These are phyloP conservation scores for Clausena lansium DNA, from an alignment of 345 rosid genomes.

Conservation along the genomic window DNA sequence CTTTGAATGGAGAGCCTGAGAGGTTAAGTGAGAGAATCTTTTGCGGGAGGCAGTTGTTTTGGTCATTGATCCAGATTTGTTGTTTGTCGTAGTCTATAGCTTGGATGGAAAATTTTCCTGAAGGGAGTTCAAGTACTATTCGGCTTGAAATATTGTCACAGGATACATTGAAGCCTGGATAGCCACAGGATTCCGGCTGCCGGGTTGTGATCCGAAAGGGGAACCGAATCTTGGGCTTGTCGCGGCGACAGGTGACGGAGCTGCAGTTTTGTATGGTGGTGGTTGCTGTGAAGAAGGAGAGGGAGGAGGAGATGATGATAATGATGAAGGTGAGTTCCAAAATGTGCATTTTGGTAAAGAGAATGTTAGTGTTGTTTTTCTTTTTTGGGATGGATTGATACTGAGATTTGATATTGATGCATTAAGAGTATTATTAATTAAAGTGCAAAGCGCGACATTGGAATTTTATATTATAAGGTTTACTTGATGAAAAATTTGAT, in stretches of 20 bases:
- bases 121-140: slow-evolving; percentile 38
- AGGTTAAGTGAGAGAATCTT: slow-evolving; percentile 61
- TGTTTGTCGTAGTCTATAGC: slow-evolving; percentile 54
- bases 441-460: neutral
- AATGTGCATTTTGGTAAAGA: slow-evolving; percentile 11
- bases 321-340: neutral
- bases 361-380: neutral
- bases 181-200: slow-evolving; percentile 50
- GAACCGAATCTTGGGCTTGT: slow-evolving; percentile 45
- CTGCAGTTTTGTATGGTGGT: slow-evolving; percentile 26
- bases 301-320: neutral
- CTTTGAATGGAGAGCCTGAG: slow-evolving; percentile 47
- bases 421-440: neutral
- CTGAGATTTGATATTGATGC: neutral
- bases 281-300: neutral
- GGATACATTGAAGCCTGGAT: slow-evolving; percentile 49
- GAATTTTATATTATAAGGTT: neutral
- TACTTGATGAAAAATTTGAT: neutral
- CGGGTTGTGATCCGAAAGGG: slow-evolving; percentile 51
- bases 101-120: slow-evolving; percentile 49
- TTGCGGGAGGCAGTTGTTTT: slow-evolving; percentile 50
- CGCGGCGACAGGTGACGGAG: slow-evolving; percentile 33
- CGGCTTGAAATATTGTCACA: slow-evolving; percentile 41
- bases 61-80: slow-evolving; percentile 69
- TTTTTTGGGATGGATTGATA: neutral